Percentiles rank a stretch among this genome's conserved stretches.
phyloP scores from a whole-genome alignment of 257 asterid species.

The Striga asiatica region DNA sequence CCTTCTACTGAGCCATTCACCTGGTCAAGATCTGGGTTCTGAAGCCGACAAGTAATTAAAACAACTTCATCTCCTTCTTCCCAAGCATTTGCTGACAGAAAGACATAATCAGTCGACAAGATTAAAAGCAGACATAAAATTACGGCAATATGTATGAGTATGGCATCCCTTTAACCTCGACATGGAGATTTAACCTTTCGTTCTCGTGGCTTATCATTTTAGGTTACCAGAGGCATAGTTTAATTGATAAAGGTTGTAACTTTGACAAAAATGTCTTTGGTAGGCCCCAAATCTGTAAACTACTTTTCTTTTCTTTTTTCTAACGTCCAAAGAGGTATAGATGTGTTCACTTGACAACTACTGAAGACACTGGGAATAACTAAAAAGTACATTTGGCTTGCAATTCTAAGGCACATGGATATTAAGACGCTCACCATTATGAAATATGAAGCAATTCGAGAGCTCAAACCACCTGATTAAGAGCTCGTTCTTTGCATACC shows the following conservation, averaged over 20 bases:
- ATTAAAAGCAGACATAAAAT: not conserved
- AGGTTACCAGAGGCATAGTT: too few species aligned
- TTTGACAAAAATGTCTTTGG: too few species aligned
- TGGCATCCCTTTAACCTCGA: not conserved
- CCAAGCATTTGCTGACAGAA: conserved; percentile 89
- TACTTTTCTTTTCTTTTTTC: too few species aligned
- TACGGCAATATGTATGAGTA: not conserved
- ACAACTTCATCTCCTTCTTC: conserved; percentile 98
- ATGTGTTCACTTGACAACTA: not conserved
- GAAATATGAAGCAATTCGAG: conserved; percentile 95
- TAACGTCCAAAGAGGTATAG: not conserved
- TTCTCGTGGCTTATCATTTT: too few species aligned
- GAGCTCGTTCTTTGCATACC: conserved; percentile 73
- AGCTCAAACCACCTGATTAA: conserved; percentile 94
- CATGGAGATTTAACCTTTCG: not conserved
- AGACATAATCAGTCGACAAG: not conserved
- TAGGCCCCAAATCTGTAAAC: too few species aligned
- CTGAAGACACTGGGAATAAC: too few species aligned
- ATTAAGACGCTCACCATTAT: conserved; percentile 57
- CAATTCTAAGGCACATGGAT: conserved; percentile 2
- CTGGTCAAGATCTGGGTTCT: conserved; percentile 69
- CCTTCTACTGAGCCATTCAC: conserved; percentile 49
- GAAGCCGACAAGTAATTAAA: conserved; percentile 77
- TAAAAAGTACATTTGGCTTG: not conserved
- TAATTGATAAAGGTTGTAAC: not conserved